phyloP scores from a whole-genome alignment of 192 early-diverging fungal species.

The Linnemannia zychae region DNA sequence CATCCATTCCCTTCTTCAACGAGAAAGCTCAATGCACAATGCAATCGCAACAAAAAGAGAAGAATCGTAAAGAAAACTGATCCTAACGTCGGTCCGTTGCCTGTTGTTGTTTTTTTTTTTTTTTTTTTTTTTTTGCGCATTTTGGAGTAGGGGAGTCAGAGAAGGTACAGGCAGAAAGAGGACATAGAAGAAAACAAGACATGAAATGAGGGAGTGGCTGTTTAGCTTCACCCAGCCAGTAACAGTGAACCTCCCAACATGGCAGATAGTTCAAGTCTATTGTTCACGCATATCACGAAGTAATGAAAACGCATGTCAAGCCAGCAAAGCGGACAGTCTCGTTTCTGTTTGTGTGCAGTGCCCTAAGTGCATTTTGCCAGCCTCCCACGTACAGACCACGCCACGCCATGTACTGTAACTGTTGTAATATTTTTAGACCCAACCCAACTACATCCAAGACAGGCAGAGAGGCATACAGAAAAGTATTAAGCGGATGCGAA shows the following conservation, averaged over 20 bases:
- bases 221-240: background rate
- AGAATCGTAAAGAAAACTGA: background rate
- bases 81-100: background rate
- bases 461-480: background rate
- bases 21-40: background rate
- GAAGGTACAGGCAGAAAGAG: too few species aligned
- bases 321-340: background rate
- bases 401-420: background rate
- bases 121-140: too few species aligned
- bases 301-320: background rate
- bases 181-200: too few species aligned
- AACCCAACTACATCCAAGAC: background rate
- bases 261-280: background rate
- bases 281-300: too few species aligned
- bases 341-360: background rate
- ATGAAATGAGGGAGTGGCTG: background rate
- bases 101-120: background rate
- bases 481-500: background rate
- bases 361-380: background rate
- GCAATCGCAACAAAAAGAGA: background rate
- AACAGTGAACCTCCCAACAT: background rate
- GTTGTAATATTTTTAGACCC: constrained; percentile 1
- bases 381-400: background rate
- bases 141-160: too few species aligned
- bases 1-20: background rate